Percentiles rank a stretch among this genome's conserved stretches.
phyloP scores from a whole-genome alignment of 805 yeast species.

The Helenozyma rhizophorensis region DNA sequence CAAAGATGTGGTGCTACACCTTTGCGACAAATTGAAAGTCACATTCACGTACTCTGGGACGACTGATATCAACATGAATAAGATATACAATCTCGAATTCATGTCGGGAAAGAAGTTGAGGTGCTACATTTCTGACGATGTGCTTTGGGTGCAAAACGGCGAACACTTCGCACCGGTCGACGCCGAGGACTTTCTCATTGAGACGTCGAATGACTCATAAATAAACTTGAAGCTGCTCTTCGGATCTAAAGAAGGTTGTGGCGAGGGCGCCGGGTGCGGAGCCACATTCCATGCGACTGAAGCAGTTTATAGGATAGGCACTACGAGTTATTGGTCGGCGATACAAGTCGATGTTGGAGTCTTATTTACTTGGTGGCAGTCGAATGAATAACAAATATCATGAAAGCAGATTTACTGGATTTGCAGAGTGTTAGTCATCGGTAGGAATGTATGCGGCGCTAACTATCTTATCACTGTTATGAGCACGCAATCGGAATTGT shows the following conservation, averaged over 20 bases:
- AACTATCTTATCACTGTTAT: no score
- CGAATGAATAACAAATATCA: no score
- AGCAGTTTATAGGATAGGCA: no score
- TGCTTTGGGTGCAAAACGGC: constrained; percentile 46
- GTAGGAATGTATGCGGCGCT: no score
- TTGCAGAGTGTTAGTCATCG: no score
- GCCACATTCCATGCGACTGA: no score
- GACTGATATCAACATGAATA: constrained; percentile 30
- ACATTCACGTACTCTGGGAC: constrained; percentile 31
- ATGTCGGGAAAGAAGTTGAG: constrained; percentile 29
- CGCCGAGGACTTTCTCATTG: constrained; percentile 1
- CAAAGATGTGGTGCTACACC: constrained; percentile 61
- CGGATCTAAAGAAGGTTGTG: background rate
- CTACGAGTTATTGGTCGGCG: no score
- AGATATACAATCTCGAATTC: constrained; percentile 39
- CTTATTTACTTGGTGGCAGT: no score
- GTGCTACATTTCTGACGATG: constrained; percentile 60
- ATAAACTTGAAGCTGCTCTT: background rate
- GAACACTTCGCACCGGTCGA: constrained; percentile 40
- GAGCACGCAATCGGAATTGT: no score
- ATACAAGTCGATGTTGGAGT: no score
- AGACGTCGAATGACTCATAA: background rate
- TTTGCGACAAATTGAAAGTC: constrained; percentile 50
- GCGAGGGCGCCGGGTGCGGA: no score
- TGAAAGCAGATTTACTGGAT: no score